Evolutionary conservation across 257 asterid species (phyloP).

Genomic region (Nicotiana sylvestris): DNA sequence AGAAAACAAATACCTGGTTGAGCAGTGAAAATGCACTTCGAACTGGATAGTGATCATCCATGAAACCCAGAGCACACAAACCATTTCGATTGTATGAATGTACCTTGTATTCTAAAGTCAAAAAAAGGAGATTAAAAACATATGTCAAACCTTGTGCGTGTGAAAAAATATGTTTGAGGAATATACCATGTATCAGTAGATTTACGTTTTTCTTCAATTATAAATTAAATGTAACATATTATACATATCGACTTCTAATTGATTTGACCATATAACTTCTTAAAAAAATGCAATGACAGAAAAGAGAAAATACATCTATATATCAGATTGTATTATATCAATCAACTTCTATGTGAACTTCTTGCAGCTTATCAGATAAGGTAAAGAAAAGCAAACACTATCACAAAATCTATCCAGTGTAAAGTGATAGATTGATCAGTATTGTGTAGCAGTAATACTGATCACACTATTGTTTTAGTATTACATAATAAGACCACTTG

Average conservation of each 20-base stretch:
- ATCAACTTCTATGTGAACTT: neutral
- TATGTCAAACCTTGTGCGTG: neutral
- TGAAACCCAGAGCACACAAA: constrained; percentile 73
- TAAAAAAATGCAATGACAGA: neutral
- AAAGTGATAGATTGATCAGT: neutral
- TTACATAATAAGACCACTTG: neutral
- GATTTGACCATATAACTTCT: neutral
- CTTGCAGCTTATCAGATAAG: neutral
- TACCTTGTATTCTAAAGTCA: constrained; percentile 66
- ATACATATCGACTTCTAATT: neutral
- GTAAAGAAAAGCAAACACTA: neutral
- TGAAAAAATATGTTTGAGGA: neutral
- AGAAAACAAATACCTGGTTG: constrained; percentile 54
- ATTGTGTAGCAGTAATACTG: no score
- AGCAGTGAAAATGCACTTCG: constrained; percentile 89
- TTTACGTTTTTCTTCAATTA: neutral
- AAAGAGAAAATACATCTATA: neutral
- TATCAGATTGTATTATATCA: neutral
- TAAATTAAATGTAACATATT: neutral
- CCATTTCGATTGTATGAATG: constrained; percentile 84
- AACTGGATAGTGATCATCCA: constrained; percentile 93
- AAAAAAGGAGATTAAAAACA: neutral
- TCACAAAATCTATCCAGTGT: neutral
- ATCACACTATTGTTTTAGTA: no score
- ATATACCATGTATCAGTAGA: neutral